Base-by-base conservation (phyloP, 1,139 yeast genomes). In the Candida frijolesensis region DNA sequence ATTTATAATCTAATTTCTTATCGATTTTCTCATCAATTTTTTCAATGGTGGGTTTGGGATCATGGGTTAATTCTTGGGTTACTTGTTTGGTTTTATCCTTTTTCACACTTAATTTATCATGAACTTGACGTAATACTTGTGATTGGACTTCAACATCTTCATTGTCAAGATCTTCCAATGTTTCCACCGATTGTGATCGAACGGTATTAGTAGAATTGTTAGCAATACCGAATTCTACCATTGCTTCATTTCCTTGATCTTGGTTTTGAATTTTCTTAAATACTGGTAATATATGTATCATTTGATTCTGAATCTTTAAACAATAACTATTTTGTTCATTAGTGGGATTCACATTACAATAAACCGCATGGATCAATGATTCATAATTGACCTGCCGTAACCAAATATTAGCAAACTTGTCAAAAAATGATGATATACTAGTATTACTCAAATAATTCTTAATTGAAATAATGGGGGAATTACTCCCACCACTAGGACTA, bases 381-480 rank as follows among this genome's bases (percentile, higher is more conserved):
- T 64, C 63, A 46, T 71, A 66, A 15, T 64, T 63, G 11, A 68
- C 56, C 9, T 62, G 63, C 33, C 64, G 59, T 9, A 71, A 60
- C 83, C 82, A 78, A 11, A 61, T 61, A 30, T 60, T 55, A 0
- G 82, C 80, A 58, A 78, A 68, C 1, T 55, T 54, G 53, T 78
- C 81, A 56, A 78, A 76, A 52, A 77, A 73, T 12, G 54, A 58
- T 4, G 66, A 72, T 43, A 74, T 62, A 9, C 46, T 49, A 7
- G 47, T 34, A n/a, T 50, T 51, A 35, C 53, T 50, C n/a, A 69
- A 50, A 52, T 66, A 68, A 38, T 65, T 61, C 40, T 60, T 61
- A 50, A 57, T 56, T 33, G 59, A 63, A 57, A 66, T 59, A 4
- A 67, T 61, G 2, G 67, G 50, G 8, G 41, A 18, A 35, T n/a